Evolutionary conservation across 1,284 basidiomycete species (phyloP), one percentile per base, ranked within the genome.

Genomic region (Malassezia japonica): DNA sequence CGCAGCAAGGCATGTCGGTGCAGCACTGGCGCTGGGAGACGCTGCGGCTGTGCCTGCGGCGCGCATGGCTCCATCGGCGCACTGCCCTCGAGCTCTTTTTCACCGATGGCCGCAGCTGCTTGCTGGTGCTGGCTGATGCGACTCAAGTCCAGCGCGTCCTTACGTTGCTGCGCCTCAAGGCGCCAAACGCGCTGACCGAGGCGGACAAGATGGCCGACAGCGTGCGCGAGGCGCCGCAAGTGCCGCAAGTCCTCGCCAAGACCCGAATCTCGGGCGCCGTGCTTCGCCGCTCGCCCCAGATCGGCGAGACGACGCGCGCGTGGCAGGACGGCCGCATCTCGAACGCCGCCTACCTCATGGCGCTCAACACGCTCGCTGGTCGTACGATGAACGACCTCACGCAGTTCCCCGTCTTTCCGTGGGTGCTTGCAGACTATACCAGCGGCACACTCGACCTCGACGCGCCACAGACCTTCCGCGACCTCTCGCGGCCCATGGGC

Each of bases 371-470:
- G 20, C 46, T 62, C n/a, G 60, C 67, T 0, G 72, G 72, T 9
- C 60, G 72, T 1, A 65, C 69, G 28, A 67, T 70, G 61, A 70
- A 70, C 51, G 78, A 96, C 75, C 86, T 91, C 6, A 94, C 90
- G 0, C 88, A 94, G 65, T 95, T 92, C 74, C 91, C 91, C 0
- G 82, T 95, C 16, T 92, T 95, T 64, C 90, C 78, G 0, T 90
- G 87, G 90, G 82, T 94, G 13, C 65, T 95, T 35, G 79, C 83
- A 50, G 89, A 95, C 65, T 95, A 94, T 65, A 78, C 78, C 0
- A 91, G 88, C 1, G 75, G 80, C 9, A 78, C 74, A 3, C 76
- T 95, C 27, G 84, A 95, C 66, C 74, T 95, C 12, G 78, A 76
- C 2, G 79, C 80, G 12, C 77, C 79, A 13, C 76, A 78, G 3